Evolutionary conservation across 2,329 filamentous ascomycete species (phyloP).

Genomic region (Dactylella cylindrospora): DNA sequence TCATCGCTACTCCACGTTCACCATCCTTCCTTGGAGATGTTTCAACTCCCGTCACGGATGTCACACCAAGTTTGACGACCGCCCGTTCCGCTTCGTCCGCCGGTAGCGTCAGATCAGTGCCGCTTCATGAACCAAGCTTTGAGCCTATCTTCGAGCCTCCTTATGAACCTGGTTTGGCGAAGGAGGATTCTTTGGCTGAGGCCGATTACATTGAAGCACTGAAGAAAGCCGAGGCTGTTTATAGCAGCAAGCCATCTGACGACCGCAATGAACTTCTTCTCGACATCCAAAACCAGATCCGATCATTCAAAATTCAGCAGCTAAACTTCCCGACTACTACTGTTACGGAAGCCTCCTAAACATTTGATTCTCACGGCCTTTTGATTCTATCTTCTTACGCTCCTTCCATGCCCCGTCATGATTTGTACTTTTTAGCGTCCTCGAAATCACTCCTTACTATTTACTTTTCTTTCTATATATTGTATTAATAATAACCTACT

Average conservation of each 20-base stretch:
- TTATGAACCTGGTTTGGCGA: slow-evolving; percentile 16
- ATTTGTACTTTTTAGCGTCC: slow-evolving; percentile 28
- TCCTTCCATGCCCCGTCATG: slow-evolving; percentile 38
- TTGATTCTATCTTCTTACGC: slow-evolving; percentile 14
- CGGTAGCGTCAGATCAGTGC: slow-evolving; percentile 35
- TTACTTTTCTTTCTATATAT: slow-evolving; percentile 18
- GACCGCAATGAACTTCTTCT: slow-evolving; percentile 28
- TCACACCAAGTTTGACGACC: slow-evolving; percentile 34
- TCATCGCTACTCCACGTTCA: slow-evolving; percentile 34
- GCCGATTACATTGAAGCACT: slow-evolving; percentile 36
- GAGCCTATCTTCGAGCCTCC: slow-evolving; percentile 38
- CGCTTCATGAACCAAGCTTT: slow-evolving; percentile 33
- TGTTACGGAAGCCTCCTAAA: slow-evolving; percentile 3
- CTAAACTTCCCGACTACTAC: slow-evolving; percentile 15
- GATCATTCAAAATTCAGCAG: slow-evolving; percentile 39
- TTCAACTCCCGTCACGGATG: slow-evolving; percentile 31
- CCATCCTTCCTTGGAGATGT: slow-evolving; percentile 36
- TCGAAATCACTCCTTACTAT: slow-evolving; percentile 4
- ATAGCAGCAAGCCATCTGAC: slow-evolving; percentile 21
- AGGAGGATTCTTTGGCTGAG: slow-evolving; percentile 27
- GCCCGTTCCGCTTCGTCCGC: slow-evolving; percentile 34
- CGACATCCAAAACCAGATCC: slow-evolving; percentile 31
- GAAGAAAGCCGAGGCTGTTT: slow-evolving; percentile 29
- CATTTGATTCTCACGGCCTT: background rate
- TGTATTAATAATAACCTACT: slow-evolving; percentile 10